A percentile compares a stretch with the other conserved stretches of the same genome.
These are phyloP conservation scores for Alternaria sp. DNA, from an alignment of 2,329 filamentous ascomycete species.

Conservation along the genomic window DNA sequence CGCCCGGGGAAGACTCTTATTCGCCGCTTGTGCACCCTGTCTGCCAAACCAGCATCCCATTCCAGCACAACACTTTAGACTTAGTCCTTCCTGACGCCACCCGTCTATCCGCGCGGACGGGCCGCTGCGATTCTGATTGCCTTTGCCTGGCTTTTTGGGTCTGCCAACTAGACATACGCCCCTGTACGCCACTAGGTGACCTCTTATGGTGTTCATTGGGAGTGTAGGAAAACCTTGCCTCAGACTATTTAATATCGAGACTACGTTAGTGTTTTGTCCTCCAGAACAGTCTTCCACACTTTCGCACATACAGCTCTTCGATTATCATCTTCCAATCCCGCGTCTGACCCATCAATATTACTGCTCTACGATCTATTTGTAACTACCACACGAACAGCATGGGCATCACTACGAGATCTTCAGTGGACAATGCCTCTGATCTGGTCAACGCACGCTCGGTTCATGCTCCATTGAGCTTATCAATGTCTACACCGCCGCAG, in stretches of 20 bases:
- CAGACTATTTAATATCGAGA: slow-evolving; percentile 39
- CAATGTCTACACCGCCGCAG: slow-evolving; percentile 14
- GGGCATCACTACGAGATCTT: slow-evolving; percentile 1
- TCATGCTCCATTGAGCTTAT: not conserved
- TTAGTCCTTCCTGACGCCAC: slow-evolving; percentile 31
- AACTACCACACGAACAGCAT: not conserved
- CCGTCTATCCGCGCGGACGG: slow-evolving; percentile 47
- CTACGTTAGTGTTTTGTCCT: slow-evolving; percentile 25
- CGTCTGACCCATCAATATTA: not conserved
- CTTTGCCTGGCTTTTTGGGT: slow-evolving; percentile 26
- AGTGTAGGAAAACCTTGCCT: slow-evolving; percentile 9
- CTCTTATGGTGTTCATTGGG: not conserved
- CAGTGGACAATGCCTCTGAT: not conserved
- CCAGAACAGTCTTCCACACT: not conserved
- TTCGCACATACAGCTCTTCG: not conserved
- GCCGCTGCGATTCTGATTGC: slow-evolving; percentile 44
- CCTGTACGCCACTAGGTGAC: slow-evolving; percentile 24
- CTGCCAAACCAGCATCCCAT: slow-evolving; percentile 30
- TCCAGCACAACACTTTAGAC: slow-evolving; percentile 31
- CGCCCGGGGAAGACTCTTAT: slow-evolving; percentile 20
- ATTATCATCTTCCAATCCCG: not conserved
- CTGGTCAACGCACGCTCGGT: not conserved
- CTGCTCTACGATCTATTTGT: not conserved
- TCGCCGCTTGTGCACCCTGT: slow-evolving; percentile 27
- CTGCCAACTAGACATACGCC: slow-evolving; percentile 33